These are phyloP conservation scores for Pseudogymnoascus sp. DNA, from an alignment of 2,329 filamentous ascomycete genomes.

Conservation along the genomic window DNA sequence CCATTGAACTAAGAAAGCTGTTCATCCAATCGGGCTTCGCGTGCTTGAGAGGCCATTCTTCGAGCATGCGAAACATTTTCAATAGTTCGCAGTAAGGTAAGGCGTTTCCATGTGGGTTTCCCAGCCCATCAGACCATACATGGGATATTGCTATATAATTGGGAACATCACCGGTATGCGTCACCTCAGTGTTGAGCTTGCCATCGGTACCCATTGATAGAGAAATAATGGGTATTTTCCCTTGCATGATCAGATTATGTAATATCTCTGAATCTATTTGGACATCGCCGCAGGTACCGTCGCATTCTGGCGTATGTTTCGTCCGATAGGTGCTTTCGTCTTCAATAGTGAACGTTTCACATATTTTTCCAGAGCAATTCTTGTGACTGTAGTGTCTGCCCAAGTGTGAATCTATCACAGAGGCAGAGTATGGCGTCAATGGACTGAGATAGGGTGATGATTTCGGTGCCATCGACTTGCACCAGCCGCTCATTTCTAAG, in stretches of 20 bases:
- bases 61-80: not conserved
- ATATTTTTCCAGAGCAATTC: not conserved
- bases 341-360: not conserved
- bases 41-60: not conserved
- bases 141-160: constrained; percentile 19
- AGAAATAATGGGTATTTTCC: not conserved
- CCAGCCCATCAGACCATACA: constrained; percentile 19
- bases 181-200: not conserved
- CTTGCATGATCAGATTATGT: not conserved
- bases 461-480: not conserved
- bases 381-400: not conserved
- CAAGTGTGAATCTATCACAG: not conserved
- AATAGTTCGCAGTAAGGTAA: constrained; percentile 15
- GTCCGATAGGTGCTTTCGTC: constrained; percentile 2
- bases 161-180: not conserved
- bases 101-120: constrained; percentile 13
- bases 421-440: not conserved
- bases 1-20: not conserved
- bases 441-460: not conserved
- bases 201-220: not conserved
- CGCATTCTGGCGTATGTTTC: not conserved
- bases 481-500: not conserved
- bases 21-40: constrained; percentile 1
- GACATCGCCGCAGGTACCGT: not conserved
- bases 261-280: not conserved